A percentile compares a stretch with the other conserved stretches of the same genome.
Conservation (phyloP, 2,329 filamentous ascomycete genomes). For the Claviceps purpurea region DNA sequence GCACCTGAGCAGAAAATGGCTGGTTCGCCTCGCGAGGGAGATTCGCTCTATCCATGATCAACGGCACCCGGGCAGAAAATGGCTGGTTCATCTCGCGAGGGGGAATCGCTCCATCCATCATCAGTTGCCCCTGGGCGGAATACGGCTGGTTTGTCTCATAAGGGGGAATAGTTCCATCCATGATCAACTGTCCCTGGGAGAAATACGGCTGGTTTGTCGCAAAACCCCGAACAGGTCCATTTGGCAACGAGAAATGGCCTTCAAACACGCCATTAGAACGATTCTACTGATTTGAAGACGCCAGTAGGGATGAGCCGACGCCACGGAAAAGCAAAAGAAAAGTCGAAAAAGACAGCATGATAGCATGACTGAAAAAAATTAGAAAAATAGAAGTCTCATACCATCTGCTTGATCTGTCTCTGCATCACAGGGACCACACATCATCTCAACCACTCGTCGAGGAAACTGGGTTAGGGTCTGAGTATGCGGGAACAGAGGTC, state of each 20-base stretch:
- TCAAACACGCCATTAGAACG: neutral
- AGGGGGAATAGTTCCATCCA: conserved; percentile 5
- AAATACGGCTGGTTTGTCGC: conserved; percentile 18
- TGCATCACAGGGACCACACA: conserved; percentile 21
- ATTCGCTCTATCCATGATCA: no score
- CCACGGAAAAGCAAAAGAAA: neutral
- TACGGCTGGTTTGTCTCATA: no score
- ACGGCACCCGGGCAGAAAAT: no score
- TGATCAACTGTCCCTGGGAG: no score
- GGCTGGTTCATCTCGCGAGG: no score
- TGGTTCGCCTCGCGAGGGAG: no score
- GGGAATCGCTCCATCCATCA: no score
- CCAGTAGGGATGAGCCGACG: neutral
- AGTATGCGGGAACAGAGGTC: conserved; percentile 11
- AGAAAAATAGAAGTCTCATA: conserved; percentile 10
- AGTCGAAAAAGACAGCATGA: no score
- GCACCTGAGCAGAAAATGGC: no score
- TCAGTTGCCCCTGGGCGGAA: no score
- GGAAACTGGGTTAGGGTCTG: conserved; percentile 14
- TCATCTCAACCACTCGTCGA: conserved; percentile 16
- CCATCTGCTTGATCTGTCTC: conserved; percentile 16
- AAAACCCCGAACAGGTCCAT: conserved; percentile 14
- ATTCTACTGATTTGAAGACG: neutral
- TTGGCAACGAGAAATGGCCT: conserved; percentile 23
- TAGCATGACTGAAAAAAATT: neutral